Base-by-base conservation (phyloP, 1,284 basidiomycete species). In the Puccinia coronata region DNA sequence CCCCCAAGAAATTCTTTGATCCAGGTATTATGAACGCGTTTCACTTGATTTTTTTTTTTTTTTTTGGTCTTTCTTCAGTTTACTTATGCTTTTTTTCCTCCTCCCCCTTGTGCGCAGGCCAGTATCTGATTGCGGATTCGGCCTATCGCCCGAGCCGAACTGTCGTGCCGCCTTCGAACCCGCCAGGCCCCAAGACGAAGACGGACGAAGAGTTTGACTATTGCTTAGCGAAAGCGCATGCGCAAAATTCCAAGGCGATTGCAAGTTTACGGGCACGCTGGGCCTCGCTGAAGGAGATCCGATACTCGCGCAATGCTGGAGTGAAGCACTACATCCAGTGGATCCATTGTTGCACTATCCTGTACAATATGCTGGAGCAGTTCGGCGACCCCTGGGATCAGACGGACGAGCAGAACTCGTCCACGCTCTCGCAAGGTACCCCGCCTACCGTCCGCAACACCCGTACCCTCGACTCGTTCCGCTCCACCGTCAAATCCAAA, bases 41-140 rank as follows among this genome's bases (percentile, higher is more conserved):
- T 6, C 39, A n/a, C 25, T 39, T 41, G n/a, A 23, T 8, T 16
- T 47, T 47, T 31, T 59, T 59, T 59, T 11, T 8, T 34, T 59
- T 25, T 28, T 31, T 18, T n/a, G n/a, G n/a, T n/a, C n/a, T n/a
- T n/a, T n/a, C n/a, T n/a, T n/a, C n/a, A n/a, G n/a, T n/a, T n/a
- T n/a, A n/a, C n/a, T n/a, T n/a, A n/a, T n/a, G n/a, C n/a, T n/a
- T n/a, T n/a, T n/a, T n/a, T n/a, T n/a, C n/a, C n/a, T n/a, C n/a
- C n/a, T n/a, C n/a, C n/a, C n/a, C n/a, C n/a, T n/a, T n/a, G n/a
- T n/a, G n/a, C 20, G 6, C 61, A 74, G 72, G 55, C 34, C 36
- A 74, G 20, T 74, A 74, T 74, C 51, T 74, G 23, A 43, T 74
- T 43, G 72, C 72, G 11, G 49, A 74, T 59, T 74, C 72, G 20